Conservation (phyloP, 352 stramenopile species). For the Pythium volutum region DNA sequence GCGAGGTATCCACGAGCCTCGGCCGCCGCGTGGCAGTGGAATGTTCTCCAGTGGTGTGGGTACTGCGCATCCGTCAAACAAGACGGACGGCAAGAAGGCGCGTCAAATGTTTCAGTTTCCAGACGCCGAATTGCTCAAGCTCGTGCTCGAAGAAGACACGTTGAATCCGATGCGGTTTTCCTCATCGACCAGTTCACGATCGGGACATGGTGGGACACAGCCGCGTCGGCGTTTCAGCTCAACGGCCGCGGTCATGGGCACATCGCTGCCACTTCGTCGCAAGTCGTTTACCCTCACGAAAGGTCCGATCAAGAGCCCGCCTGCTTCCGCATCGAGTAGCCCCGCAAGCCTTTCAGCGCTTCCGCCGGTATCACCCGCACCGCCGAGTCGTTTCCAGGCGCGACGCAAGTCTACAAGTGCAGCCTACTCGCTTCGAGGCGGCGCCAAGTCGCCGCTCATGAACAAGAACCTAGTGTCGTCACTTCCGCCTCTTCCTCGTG, state of each 20-base stretch:
- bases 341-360: too few relatives aligned
- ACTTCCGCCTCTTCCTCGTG: constrained; percentile 5
- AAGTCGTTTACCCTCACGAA: constrained; percentile 73
- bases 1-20: constrained; percentile 41
- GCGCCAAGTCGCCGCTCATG: constrained; percentile 2
- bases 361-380: background rate
- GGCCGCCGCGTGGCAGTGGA: constrained; percentile 30
- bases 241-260: constrained; percentile 33
- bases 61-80: background rate
- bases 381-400: constrained; percentile 20
- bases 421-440: constrained; percentile 24
- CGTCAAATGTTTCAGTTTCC: constrained; percentile 64
- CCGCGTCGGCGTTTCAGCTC: constrained; percentile 31
- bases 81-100: constrained; percentile 21
- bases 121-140: constrained; percentile 37
- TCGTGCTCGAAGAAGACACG: constrained; percentile 22
- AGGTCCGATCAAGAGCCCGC: constrained; percentile 40
- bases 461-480: constrained; percentile 6
- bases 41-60: constrained; percentile 4
- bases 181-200: constrained; percentile 1
- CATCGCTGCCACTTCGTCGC: constrained; percentile 40
- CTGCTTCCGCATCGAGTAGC: too few relatives aligned
- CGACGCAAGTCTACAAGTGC: constrained; percentile 63
- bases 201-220: background rate
- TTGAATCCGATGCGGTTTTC: background rate